phyloP scores from a whole-genome alignment of 176 grass and related monocot genomes.

The Juncus inflexus region DNA sequence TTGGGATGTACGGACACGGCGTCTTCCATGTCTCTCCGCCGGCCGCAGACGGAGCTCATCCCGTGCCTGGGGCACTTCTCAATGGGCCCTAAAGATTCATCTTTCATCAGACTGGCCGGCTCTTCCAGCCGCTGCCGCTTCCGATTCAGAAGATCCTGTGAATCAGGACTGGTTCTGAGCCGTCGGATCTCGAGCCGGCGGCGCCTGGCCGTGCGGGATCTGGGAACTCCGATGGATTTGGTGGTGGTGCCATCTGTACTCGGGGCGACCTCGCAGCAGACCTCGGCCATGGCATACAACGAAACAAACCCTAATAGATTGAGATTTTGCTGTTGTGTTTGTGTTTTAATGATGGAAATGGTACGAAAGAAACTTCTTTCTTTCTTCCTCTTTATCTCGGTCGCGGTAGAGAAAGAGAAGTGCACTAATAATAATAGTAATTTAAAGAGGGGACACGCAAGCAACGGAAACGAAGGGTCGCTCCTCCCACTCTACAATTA shows the following conservation, averaged over 20 bases:
- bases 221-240: conserved; percentile 1
- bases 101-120: neutral
- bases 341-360: too few relatives aligned
- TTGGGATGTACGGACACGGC: conserved; percentile 35
- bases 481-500: too few relatives aligned
- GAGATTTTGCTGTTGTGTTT: conserved; percentile 5
- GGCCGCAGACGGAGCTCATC: conserved; percentile 41
- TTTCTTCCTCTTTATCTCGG: conserved; percentile 24
- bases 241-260: neutral
- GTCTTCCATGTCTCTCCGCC: conserved; percentile 58
- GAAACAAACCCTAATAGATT: neutral
- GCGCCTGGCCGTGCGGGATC: conserved; percentile 19
- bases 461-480: conserved; percentile 16
- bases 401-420: neutral
- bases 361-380: neutral
- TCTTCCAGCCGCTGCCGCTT: neutral
- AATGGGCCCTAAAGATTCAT: neutral
- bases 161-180: neutral
- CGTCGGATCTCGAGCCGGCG: conserved; percentile 29
- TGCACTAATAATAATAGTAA: conserved; percentile 12
- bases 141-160: neutral
- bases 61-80: conserved; percentile 43
- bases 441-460: neutral
- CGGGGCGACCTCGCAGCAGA: conserved; percentile 43
- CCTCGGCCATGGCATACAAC: conserved; percentile 39